Evolutionary conservation across 2,329 filamentous ascomycete genomes (phyloP).

Genomic region (Cadophora gregata): DNA sequence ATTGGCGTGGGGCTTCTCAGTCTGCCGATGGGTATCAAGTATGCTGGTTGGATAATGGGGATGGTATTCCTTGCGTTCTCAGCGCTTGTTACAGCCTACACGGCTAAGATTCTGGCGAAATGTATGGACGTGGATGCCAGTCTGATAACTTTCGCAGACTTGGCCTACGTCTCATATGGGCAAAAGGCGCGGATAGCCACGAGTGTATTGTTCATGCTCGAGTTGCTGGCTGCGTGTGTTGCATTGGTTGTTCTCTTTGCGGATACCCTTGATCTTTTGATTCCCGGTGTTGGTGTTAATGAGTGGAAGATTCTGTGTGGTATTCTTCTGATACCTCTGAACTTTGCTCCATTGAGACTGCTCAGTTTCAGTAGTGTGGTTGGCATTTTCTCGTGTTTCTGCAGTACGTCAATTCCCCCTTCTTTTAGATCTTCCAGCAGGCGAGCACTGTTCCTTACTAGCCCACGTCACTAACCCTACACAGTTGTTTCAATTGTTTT

Average conservation of each 20-base stretch:
- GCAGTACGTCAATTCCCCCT: slow-evolving; percentile 65
- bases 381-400: slow-evolving; percentile 88
- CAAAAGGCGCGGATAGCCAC: slow-evolving; percentile 79
- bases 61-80: slow-evolving; percentile 75
- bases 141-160: slow-evolving; percentile 91
- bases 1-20: slow-evolving; percentile 91
- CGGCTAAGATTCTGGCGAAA: slow-evolving; percentile 81
- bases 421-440: not conserved
- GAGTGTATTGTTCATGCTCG: slow-evolving; percentile 85
- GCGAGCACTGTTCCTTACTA: not conserved
- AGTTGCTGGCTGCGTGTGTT: slow-evolving; percentile 86
- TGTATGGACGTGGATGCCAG: slow-evolving; percentile 86
- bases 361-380: slow-evolving; percentile 91
- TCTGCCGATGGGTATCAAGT: slow-evolving; percentile 84
- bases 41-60: slow-evolving; percentile 88
- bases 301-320: slow-evolving; percentile 89
- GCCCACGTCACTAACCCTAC: slow-evolving; percentile 7
- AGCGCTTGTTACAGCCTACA: slow-evolving; percentile 81
- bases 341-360: slow-evolving; percentile 81
- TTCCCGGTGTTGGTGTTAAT: slow-evolving; percentile 71
- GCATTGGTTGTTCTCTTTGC: slow-evolving; percentile 92
- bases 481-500: slow-evolving; percentile 84
- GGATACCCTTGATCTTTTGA: slow-evolving; percentile 81
- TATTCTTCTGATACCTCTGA: slow-evolving; percentile 77
- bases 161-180: slow-evolving; percentile 91